Conservation (phyloP, 768 basidiomycete species). For the Russula sp. region DNA sequence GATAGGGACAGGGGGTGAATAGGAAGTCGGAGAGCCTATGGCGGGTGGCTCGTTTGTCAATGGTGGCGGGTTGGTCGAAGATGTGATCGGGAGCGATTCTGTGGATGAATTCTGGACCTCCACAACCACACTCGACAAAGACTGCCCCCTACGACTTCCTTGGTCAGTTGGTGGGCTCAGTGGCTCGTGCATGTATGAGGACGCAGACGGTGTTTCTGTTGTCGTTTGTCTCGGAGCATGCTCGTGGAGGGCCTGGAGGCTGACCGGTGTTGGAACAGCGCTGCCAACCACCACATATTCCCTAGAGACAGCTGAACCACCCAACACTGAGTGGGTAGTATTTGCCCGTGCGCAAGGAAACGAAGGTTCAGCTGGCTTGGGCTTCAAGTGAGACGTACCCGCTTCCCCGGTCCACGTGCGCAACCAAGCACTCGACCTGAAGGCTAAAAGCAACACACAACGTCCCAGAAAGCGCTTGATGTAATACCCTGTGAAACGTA, state of each 20-base stretch:
- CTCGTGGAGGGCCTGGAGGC: slow-evolving; percentile 2
- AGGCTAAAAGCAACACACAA: neutral
- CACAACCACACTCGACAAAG: neutral
- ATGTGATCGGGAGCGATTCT: neutral
- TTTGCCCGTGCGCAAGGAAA: neutral
- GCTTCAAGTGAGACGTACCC: neutral
- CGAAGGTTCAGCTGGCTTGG: neutral
- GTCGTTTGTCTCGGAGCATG: neutral
- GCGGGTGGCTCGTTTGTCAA: too few species aligned
- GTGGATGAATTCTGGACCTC: slow-evolving; percentile 9
- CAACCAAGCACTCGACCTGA: neutral
- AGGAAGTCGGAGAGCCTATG: too few species aligned
- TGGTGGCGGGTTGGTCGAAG: too few species aligned
- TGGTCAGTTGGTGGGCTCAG: neutral
- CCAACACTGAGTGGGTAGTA: neutral
- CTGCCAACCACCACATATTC: slow-evolving; percentile 7
- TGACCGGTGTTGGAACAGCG: neutral
- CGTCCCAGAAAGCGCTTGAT: neutral
- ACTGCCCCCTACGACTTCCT: neutral
- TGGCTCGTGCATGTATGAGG: neutral
- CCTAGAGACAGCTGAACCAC: neutral
- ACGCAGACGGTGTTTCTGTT: neutral
- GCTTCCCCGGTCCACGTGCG: neutral
- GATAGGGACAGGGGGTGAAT: too few species aligned
- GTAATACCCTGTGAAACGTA: neutral